Conservation (phyloP, 2,329 filamentous ascomycete genomes). For the Pyrenophora seminiperda region DNA sequence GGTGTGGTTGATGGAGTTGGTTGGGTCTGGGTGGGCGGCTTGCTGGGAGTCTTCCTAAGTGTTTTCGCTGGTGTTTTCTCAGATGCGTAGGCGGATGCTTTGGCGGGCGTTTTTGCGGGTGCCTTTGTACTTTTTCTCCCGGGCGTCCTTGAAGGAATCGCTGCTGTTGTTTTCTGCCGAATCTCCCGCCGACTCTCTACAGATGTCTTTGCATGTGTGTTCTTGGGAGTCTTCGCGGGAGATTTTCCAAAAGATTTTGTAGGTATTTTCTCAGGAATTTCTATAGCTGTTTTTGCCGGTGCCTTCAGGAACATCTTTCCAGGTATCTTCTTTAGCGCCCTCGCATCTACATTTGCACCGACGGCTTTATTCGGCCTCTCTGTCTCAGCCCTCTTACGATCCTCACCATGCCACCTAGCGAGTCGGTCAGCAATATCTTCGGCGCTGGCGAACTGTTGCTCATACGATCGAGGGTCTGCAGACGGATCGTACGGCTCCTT, state of each 20-base stretch:
- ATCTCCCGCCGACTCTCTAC: too few species aligned
- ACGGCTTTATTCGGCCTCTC: background rate
- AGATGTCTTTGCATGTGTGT: background rate
- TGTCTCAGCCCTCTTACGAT: constrained; percentile 1
- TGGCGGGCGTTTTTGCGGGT: background rate
- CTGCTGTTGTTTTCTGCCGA: background rate
- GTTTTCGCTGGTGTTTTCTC: background rate
- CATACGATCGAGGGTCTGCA: constrained; percentile 1
- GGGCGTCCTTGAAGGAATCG: too few species aligned
- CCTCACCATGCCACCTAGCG: constrained; percentile 21
- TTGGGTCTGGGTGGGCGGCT: background rate
- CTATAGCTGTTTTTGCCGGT: background rate
- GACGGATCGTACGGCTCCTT: background rate
- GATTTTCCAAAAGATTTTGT: background rate
- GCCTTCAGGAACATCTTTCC: background rate
- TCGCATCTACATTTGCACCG: background rate
- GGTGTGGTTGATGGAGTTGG: background rate
- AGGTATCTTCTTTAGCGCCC: constrained; percentile 1
- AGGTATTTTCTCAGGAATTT: background rate
- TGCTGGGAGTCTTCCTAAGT: background rate
- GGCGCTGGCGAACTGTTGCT: constrained; percentile 18
- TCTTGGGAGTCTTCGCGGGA: background rate
- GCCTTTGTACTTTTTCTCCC: background rate
- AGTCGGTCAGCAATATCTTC: constrained; percentile 22
- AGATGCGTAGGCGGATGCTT: background rate